These are phyloP conservation scores for Suillus subalutaceus DNA, from an alignment of 768 basidiomycete genomes.

Conservation along the genomic window DNA sequence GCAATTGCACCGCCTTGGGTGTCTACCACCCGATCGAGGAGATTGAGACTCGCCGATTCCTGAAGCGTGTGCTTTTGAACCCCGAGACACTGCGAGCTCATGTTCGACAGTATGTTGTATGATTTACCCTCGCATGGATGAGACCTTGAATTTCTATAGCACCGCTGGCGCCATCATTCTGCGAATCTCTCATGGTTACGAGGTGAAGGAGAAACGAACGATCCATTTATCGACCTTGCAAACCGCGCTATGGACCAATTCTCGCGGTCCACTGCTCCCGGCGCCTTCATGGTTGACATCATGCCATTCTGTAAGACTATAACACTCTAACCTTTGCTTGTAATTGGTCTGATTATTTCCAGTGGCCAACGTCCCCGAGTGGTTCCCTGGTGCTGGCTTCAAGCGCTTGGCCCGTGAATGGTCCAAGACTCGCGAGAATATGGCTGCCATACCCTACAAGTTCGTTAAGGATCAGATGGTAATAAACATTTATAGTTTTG, in stretches of 20 bases:
- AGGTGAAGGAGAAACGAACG: slow-evolving; percentile 52
- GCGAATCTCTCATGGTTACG: slow-evolving; percentile 56
- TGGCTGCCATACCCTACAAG: slow-evolving; percentile 58
- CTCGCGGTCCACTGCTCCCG: slow-evolving; percentile 48
- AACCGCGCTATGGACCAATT: slow-evolving; percentile 55
- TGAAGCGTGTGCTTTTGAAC: slow-evolving; percentile 40
- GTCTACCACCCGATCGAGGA: slow-evolving; percentile 40
- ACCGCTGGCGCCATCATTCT: slow-evolving; percentile 57
- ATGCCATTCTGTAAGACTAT: slow-evolving; percentile 41
- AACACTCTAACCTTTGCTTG: not conserved
- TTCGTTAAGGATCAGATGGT: slow-evolving; percentile 69
- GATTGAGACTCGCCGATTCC: slow-evolving; percentile 44
- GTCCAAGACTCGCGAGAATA: slow-evolving; percentile 51
- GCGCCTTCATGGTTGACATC: slow-evolving; percentile 52
- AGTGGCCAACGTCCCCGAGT: slow-evolving; percentile 54
- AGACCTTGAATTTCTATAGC: slow-evolving; percentile 26
- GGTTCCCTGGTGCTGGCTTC: slow-evolving; percentile 61
- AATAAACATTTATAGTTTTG: not conserved
- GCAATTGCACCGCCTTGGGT: slow-evolving; percentile 39
- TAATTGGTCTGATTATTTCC: slow-evolving; percentile 5
- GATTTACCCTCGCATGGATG: not conserved
- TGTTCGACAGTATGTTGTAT: slow-evolving; percentile 39
- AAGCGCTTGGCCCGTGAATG: slow-evolving; percentile 54
- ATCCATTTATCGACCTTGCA: slow-evolving; percentile 55
- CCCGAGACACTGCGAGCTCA: slow-evolving; percentile 41